Conservation (phyloP, 306 rosid genomes). For the Boehmeria nivea region DNA sequence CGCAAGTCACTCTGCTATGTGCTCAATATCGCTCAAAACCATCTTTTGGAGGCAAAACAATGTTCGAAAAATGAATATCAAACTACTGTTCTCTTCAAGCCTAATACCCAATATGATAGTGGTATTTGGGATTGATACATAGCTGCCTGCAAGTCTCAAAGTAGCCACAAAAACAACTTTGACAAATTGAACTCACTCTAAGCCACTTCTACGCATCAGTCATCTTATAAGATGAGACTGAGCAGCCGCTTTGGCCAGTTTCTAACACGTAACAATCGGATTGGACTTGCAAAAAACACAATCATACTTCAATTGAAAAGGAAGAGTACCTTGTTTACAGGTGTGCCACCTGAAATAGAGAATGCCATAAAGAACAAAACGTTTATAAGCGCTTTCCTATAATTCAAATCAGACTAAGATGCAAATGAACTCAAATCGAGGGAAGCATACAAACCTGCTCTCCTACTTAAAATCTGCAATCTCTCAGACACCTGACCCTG, state of each 20-base stretch:
- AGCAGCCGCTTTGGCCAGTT: too few relatives aligned
- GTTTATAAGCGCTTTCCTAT: constrained; percentile 18
- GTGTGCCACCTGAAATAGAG: constrained; percentile 55
- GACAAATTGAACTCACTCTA: neutral
- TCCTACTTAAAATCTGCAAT: constrained; percentile 57
- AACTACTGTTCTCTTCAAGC: too few relatives aligned
- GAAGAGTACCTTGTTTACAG: constrained; percentile 54
- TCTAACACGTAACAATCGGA: too few relatives aligned
- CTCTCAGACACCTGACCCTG: constrained; percentile 87
- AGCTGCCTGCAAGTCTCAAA: constrained; percentile 3
- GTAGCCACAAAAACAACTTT: neutral
- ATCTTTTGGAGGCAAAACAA: too few relatives aligned
- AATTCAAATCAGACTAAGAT: constrained; percentile 1
- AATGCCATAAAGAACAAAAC: constrained; percentile 10
- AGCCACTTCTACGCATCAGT: neutral
- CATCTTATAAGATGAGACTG: neutral
- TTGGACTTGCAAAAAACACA: neutral
- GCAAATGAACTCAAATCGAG: constrained; percentile 11
- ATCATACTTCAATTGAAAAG: neutral
- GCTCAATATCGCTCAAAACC: too few relatives aligned
- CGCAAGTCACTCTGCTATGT: neutral
- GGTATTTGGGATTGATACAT: too few relatives aligned
- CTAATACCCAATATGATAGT: too few relatives aligned
- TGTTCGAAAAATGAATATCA: neutral
- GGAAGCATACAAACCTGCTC: constrained; percentile 56